Evolutionary conservation across 2,329 filamentous ascomycete genomes (phyloP).

Genomic region (Ophiostoma triangulosporum): DNA sequence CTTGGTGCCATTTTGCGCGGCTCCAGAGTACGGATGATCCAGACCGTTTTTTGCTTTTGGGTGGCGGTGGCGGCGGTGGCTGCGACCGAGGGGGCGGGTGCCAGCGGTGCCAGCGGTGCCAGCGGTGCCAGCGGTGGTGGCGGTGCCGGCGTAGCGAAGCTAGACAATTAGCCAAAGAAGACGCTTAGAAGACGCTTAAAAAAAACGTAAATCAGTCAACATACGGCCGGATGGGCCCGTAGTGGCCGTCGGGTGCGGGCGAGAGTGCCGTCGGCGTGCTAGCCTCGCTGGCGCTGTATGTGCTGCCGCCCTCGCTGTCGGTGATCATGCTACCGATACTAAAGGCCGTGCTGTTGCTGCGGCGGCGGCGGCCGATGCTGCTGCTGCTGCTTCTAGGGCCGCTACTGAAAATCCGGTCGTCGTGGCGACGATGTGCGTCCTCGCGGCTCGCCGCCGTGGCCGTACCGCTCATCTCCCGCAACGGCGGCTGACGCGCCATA

Average conservation of each 20-base stretch:
- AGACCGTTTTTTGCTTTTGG: slow-evolving; percentile 12
- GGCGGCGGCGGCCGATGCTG: neutral
- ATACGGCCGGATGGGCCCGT: neutral
- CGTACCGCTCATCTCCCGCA: slow-evolving; percentile 11
- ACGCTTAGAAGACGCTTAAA: no score
- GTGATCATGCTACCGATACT: slow-evolving; percentile 9
- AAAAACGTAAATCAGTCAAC: neutral
- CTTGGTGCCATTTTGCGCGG: slow-evolving; percentile 7
- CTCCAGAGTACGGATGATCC: slow-evolving; percentile 12
- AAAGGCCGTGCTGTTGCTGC: slow-evolving; percentile 1
- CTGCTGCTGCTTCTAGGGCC: neutral
- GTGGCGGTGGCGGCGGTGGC: neutral
- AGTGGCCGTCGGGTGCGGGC: slow-evolving; percentile 2
- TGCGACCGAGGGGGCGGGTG: neutral
- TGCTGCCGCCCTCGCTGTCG: slow-evolving; percentile 5
- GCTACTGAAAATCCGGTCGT: slow-evolving; percentile 2
- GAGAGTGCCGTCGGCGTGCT: slow-evolving; percentile 6
- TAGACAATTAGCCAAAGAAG: no score
- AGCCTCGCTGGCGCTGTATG: slow-evolving; percentile 1
- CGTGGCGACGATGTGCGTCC: slow-evolving; percentile 4
- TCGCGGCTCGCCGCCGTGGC: slow-evolving; percentile 7
- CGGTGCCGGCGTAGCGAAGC: neutral
- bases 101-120: neutral
- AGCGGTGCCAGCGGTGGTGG: no score
- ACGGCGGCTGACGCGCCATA: slow-evolving; percentile 10